Conservation (phyloP, 2,329 filamentous ascomycete species). For the Colletotrichum sansevieriae region DNA sequence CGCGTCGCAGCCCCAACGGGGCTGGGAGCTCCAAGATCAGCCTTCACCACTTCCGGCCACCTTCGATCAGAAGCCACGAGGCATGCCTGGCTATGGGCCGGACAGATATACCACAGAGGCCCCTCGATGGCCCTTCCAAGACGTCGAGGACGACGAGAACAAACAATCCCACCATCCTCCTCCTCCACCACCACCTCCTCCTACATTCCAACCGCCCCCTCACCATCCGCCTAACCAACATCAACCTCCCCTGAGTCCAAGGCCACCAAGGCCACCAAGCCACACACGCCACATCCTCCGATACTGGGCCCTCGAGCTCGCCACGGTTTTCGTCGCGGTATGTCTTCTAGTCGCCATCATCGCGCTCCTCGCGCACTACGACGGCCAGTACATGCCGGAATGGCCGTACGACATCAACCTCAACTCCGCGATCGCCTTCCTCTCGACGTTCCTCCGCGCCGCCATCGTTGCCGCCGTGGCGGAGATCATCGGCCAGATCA, state of each 20-base stretch:
- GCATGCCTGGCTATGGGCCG: neutral
- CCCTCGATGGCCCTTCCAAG: conserved; percentile 1
- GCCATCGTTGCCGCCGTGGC: conserved; percentile 47
- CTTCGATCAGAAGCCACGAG: neutral
- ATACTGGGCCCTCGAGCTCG: conserved; percentile 33
- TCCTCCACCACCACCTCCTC: neutral
- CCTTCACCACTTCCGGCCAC: neutral
- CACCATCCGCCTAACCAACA: neutral
- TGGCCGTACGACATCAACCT: conserved; percentile 46
- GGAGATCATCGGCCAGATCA: conserved; percentile 50
- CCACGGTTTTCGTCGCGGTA: conserved; percentile 17
- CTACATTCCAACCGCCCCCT: neutral
- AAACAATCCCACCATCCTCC: neutral
- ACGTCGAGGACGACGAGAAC: neutral
- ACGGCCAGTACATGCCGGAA: conserved; percentile 40
- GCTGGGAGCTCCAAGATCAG: conserved; percentile 32
- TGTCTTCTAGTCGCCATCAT: conserved; percentile 28
- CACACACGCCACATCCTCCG: conserved; percentile 19
- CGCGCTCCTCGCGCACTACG: conserved; percentile 28
- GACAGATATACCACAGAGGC: neutral
- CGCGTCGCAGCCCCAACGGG: conserved; percentile 3
- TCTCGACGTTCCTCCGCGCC: conserved; percentile 42
- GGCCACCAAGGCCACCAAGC: neutral
- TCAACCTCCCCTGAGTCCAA: neutral
- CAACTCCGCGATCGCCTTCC: conserved; percentile 43